Evolutionary conservation across 2,329 filamentous ascomycete species (phyloP), one percentile per base, ranked within the genome.

Genomic region (Diaporthe citriasiana): DNA sequence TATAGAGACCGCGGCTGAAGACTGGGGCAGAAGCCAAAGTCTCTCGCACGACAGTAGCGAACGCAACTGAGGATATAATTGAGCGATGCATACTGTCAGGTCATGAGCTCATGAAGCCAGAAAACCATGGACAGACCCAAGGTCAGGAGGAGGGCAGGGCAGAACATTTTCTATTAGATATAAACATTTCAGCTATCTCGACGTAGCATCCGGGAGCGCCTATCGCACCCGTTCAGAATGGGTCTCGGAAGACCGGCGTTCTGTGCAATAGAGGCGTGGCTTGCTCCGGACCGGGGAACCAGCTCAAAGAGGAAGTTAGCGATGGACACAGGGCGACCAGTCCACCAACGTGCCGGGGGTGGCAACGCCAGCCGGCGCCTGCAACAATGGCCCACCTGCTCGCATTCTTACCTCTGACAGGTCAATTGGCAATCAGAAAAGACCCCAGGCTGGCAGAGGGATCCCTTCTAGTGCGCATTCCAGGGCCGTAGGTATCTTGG

Each of bases 1-100:
- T 83, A 76, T 85, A 85, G 22, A 85, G 78, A 19, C 83, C 82
- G 60, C 73, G 73, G 35, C 73, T 50, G 53, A 71, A 74, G 59
- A 71, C n/a, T 35, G 63, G 63, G 30, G 30, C 45, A 12, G 45
- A 50, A 40, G 83, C 84, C 25, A 80, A 75, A 13, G 79, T 82
- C 27, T 81, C 75, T 69, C 81, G 77, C 70, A 80, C 73, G 56
- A 82, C 77, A 50, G 79, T 70, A 69, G 77, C 80, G 72, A 79
- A 56, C 42, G 77, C 73, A 69, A 79, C 33, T 17, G 65, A 70
- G 74, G 72, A 78, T 71, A 73, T 73, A 63, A 70, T 63, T 56
- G 74, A 76, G 73, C 79, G 78, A 78, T 75, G 70, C 81, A 82
- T 82, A n/a, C 56, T 78, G 30, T 35, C 57, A 27, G 33, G 45